Evolutionary conservation across 139 green algal genomes (phyloP).

Genomic region (Chlorella sp.): DNA sequence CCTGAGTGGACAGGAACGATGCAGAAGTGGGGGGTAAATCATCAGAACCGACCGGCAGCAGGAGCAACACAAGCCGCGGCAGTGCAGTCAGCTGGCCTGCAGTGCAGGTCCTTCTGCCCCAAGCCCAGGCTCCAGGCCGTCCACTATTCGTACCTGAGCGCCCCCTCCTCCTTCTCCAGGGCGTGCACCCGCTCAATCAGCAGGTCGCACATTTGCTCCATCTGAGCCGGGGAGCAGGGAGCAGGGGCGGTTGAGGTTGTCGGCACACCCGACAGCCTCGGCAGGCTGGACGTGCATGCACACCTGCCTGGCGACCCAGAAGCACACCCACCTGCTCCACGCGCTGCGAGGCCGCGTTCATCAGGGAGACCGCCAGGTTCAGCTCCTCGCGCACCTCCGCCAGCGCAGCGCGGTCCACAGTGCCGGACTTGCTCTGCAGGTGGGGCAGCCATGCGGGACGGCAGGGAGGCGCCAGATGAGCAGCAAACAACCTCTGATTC

Average conservation of each 20-base stretch:
- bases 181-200: conserved; percentile 1
- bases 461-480: no score
- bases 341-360: conserved; percentile 31
- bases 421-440: conserved; percentile 12
- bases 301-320: background rate
- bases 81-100: background rate
- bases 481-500: no score
- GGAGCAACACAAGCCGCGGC: background rate
- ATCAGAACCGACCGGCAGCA: no score
- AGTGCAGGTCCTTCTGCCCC: no score
- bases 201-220: conserved; percentile 21
- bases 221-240: conserved; percentile 20
- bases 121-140: no score
- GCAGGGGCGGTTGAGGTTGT: no score
- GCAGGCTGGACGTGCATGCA: no score
- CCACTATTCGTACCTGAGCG: background rate
- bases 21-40: no score
- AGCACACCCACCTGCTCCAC: conserved; percentile 45
- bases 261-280: no score
- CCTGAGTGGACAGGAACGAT: background rate
- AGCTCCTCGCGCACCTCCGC: conserved; percentile 30
- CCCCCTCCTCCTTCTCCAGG: conserved; percentile 11
- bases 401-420: background rate
- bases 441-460: no score
- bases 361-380: conserved; percentile 25